Base-by-base conservation (phyloP, 306 rosid genomes). In the Pterocarpus santalinus region DNA sequence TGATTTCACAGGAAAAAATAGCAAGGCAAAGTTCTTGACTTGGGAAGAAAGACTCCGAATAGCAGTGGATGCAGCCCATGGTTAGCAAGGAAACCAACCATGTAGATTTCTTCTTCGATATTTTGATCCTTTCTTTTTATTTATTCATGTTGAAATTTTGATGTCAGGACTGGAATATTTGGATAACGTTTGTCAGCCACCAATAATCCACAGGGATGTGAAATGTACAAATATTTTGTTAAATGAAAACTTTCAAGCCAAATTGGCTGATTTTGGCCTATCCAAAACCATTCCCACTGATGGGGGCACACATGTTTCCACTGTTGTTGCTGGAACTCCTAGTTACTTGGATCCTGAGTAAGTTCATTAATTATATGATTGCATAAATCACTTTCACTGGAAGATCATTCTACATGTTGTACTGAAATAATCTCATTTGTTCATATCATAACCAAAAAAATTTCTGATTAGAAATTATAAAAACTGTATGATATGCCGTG, bases 91-190 rank as follows among this genome's bases (percentile, higher is more conserved):
- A 16, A 81, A 32, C 75, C 53, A 72, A 51, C 14, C n/a, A 22
- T 55, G 68, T 22, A 75, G 39, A 32, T 7, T 28, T 36, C 11
- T 55, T n/a, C n/a, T n/a, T n/a, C n/a, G n/a, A n/a, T n/a, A n/a
- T 65, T 77, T 11, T 69, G 64, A 69, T 62, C 63, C 65, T 68
- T 63, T 14, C 2, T 8, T 30, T 84, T 63, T 61, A 58, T 80
- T 61, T 61, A 62, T 52, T 75, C 28, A 80, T 69, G 53, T 15
- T 5, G 55, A 32, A 7, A 55, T 39, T 15, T 73, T 73, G 15
- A 66, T 35, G 46, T 51, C 80, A 90, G 92, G 94, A 55, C 8
- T 90, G 61, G 94, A 90, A 60, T 88, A 90, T 79, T 65, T 90
- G 52, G 92, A 90, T 13, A 33, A 79, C 12, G 92, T 91, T 75